These are phyloP conservation scores for Articulospora tetracladia DNA, from an alignment of 495 filamentous ascomycete species.

Conservation along the genomic window DNA sequence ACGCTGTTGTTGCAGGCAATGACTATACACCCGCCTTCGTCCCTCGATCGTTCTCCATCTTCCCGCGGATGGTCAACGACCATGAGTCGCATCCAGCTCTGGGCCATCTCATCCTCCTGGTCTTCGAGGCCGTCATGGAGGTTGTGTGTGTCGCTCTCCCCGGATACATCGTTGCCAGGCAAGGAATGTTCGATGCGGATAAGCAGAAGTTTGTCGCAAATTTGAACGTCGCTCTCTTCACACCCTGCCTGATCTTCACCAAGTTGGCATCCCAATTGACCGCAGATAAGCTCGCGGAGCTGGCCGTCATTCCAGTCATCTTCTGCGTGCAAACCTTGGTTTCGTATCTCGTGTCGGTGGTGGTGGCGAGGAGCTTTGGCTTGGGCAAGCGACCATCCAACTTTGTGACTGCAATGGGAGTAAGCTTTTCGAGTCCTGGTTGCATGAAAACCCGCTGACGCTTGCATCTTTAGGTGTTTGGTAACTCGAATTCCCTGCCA, in stretches of 20 bases:
- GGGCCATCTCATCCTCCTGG: slow-evolving; percentile 72
- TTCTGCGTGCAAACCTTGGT: slow-evolving; percentile 83
- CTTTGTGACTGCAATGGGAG: slow-evolving; percentile 95
- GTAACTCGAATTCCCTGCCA: slow-evolving; percentile 96
- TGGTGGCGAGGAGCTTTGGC: slow-evolving; percentile 67
- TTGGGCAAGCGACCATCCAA: slow-evolving; percentile 83
- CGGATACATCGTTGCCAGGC: slow-evolving; percentile 86
- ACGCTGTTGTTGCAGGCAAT: slow-evolving; percentile 35
- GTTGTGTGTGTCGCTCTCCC: slow-evolving; percentile 93
- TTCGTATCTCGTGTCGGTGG: slow-evolving; percentile 70
- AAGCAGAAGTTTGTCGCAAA: slow-evolving; percentile 95
- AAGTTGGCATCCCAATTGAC: slow-evolving; percentile 96
- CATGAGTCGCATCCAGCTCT: slow-evolving; percentile 54
- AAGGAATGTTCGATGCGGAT: slow-evolving; percentile 90
- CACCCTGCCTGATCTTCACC: slow-evolving; percentile 95
- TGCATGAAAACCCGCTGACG: not conserved
- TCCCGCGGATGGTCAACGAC: slow-evolving; percentile 9
- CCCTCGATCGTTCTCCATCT: slow-evolving; percentile 14
- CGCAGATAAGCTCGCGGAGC: slow-evolving; percentile 80
- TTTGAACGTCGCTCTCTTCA: slow-evolving; percentile 90
- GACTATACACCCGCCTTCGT: slow-evolving; percentile 30
- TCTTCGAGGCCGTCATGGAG: slow-evolving; percentile 94
- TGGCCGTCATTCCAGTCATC: slow-evolving; percentile 91
- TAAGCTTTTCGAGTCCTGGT: slow-evolving; percentile 34
- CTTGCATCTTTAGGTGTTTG: slow-evolving; percentile 63